phyloP scores from a whole-genome alignment of 768 basidiomycete species.

The Leucocoprinus sp. region DNA sequence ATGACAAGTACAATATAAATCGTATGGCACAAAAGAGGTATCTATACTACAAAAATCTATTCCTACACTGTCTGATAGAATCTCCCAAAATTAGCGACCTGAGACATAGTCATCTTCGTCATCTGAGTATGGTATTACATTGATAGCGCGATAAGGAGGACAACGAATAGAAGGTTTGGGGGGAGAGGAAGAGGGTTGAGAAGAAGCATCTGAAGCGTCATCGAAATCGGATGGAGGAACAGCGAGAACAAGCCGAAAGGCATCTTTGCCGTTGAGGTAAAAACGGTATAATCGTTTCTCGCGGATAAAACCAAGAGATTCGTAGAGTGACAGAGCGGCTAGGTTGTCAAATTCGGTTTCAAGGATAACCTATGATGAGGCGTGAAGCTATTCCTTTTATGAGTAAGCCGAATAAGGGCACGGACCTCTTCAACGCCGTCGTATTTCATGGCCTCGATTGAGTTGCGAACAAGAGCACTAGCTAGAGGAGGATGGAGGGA shows the following conservation, averaged over 20 bases:
- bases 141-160: conserved; percentile 32
- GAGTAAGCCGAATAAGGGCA: not conserved
- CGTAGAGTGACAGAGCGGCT: conserved; percentile 83
- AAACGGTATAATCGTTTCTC: conserved; percentile 94
- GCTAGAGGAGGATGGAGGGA: conserved; percentile 44
- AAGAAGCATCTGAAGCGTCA: conserved; percentile 23
- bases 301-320: conserved; percentile 87
- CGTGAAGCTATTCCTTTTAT: conserved; percentile 9
- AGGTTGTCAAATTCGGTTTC: conserved; percentile 95
- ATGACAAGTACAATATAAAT: no score
- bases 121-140: conserved; percentile 36
- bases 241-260: conserved; percentile 72
- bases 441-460: conserved; percentile 77
- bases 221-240: conserved; percentile 36
- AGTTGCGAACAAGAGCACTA: conserved; percentile 73
- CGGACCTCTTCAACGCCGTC: conserved; percentile 75
- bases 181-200: conserved; percentile 16
- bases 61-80: no score
- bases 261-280: conserved; percentile 96
- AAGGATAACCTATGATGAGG: conserved; percentile 61
- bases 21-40: no score
- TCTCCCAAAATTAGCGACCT: conserved; percentile 26
- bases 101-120: conserved; percentile 33
- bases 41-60: no score
- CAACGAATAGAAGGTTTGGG: conserved; percentile 15